Evolutionary conservation across 306 rosid species (phyloP), one percentile per base, ranked within the genome.

Genomic region (Amphicarpaea edgeworthii): DNA sequence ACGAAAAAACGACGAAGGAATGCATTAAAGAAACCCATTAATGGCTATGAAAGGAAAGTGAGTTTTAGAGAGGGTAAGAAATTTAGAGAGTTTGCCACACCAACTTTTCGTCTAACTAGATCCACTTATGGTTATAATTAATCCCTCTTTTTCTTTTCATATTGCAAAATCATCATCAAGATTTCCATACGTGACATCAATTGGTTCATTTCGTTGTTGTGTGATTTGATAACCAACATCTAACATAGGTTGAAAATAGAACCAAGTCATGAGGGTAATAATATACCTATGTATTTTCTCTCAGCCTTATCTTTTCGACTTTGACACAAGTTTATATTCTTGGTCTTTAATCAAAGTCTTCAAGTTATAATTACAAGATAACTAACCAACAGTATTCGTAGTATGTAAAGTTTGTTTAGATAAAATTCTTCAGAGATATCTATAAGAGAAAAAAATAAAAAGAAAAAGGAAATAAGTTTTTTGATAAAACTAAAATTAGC

Each of bases 71-170:
- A 62, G 38, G 62, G 79, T 62, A 32, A 47, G 79, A 75, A 75
- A 34, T 84, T 55, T 61, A 60, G 87, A 82, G 79, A 70, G 89
- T 74, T 84, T 79, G 93, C 83, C 80, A 30, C 46, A 73, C 83
- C 83, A 80, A 80, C 83, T 65, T 80, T 55, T 60, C 63, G 75
- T 73, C 79, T 79, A 79, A 79, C 83, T 53, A 79, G 73, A 50
- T 72, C 61, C 61, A 50, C 16, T 28, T 17, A 70, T 30, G 79
- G 78, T 83, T 82, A 79, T 80, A 69, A 70, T 77, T 80, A 69
- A 70, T 77, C 80, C 81, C 55, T 73, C 75, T 55, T 76, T 79
- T 72, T 77, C 63, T 41, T 58, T 28, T 87, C 85, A 70, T 28
- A 19, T 60, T 8, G 19, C 16, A 69, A 28, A 69, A 68, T 51